Percentiles rank a stretch among this genome's conserved stretches.
Evolutionary conservation across 371 early-diverging fungal species (phyloP).

Genomic region (Funneliformis caledonium): DNA sequence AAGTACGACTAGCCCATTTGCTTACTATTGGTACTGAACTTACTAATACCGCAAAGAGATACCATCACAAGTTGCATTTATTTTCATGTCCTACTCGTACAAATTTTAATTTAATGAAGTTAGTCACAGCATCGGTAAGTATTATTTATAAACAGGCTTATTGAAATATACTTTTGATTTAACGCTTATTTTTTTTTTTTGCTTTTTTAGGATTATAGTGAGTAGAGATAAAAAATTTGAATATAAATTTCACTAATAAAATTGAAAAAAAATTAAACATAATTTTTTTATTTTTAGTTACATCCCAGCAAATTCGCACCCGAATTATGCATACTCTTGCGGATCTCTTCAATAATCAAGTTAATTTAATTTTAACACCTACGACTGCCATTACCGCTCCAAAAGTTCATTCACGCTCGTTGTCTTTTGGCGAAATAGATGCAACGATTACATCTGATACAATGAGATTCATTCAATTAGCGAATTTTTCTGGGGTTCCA

Average conservation of each 20-base stretch:
- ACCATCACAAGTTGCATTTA: not conserved
- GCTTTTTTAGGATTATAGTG: slow-evolving; percentile 24
- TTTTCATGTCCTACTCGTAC: not conserved
- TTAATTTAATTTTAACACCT: slow-evolving; percentile 64
- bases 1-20: slow-evolving; percentile 61
- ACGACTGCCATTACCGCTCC: slow-evolving; percentile 66
- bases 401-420: slow-evolving; percentile 54
- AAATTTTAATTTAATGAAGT: not conserved
- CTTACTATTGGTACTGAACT: slow-evolving; percentile 69
- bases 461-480: slow-evolving; percentile 65
- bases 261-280: not conserved
- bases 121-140: not conserved
- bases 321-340: slow-evolving; percentile 59
- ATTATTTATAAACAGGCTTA: not conserved
- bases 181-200: slow-evolving; percentile 17
- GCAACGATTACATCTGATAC: slow-evolving; percentile 52
- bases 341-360: slow-evolving; percentile 52
- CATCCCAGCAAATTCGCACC: slow-evolving; percentile 65
- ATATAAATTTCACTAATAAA: not conserved
- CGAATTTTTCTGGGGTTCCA: slow-evolving; percentile 75
- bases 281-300: slow-evolving; percentile 8
- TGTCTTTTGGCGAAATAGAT: slow-evolving; percentile 60
- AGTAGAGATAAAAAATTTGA: not conserved
- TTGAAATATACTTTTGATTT: not conserved
- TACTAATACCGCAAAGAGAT: not conserved